Base-by-base conservation (phyloP, 2,329 filamentous ascomycete species). In the Metarhizium robertsii region DNA sequence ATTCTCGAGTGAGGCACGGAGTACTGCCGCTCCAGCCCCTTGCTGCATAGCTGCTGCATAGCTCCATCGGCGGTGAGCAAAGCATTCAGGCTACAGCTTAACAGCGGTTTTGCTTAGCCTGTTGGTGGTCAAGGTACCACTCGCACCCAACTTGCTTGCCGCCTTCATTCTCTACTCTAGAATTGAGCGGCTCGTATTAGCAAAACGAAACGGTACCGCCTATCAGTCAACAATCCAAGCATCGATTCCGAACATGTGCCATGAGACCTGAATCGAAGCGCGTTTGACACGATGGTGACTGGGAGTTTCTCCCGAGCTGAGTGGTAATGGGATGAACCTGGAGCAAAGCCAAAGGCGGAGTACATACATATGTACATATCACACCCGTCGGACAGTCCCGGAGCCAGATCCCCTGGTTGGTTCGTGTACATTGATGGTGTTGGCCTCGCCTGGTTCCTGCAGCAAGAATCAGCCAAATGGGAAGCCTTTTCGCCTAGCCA, bases 311-410 rank as follows among this genome's bases (percentile, higher is more conserved):
- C 34, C 13, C 13, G 34, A 13, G 7, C 13, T 36, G 34, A 36
- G 34, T 8, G 40, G 13, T 14, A 43, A 43, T 6, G 16, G 16
- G 11, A 16, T 6, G n/a, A 25, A 25, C 25, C 16, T 18, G 13
- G 40, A 11, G n/a, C n/a, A 13, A 20, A 46, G 13, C 40, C 40
- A n/a, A 18, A 6, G 25, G 25, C 25, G 25, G 25, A 25, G 25
- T 25, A 25, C 25, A 25, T 25, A 25, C 25, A 25, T 25, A 25
- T 4, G 25, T 25, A 6, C 40, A n/a, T 46, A 10, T 18, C 25
- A 18, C n/a, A 30, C 20, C 13, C 0, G 30, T 53, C 51, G 51
- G 54, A 50, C 51, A 56, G 45, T 56, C 29, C 50, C 54, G 54
- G 54, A 56, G 29, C 50, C 51, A 50, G 50, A 38, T 47, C 43